These are phyloP conservation scores for Candida parachauliodes DNA, from an alignment of 805 yeast genomes.

Conservation along the genomic window DNA sequence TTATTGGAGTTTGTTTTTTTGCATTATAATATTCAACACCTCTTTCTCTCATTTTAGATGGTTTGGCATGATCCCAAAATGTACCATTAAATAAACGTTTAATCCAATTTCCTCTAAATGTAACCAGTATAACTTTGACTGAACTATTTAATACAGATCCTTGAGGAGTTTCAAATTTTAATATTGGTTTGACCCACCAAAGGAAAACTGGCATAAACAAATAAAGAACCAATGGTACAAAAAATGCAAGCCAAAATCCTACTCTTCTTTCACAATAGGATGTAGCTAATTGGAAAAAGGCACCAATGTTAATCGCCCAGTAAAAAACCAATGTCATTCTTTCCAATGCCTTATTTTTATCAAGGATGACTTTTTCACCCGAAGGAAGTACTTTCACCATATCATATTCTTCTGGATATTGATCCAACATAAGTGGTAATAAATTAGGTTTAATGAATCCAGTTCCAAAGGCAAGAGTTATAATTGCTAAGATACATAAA, in stretches of 20 bases:
- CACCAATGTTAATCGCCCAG: conserved; percentile 55
- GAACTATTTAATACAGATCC: conserved; percentile 48
- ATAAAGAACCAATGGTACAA: conserved; percentile 39
- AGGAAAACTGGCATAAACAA: conserved; percentile 29
- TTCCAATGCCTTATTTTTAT: conserved; percentile 41
- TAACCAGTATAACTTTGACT: conserved; percentile 36
- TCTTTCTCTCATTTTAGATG: conserved; percentile 40
- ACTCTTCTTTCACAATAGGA: conserved; percentile 48
- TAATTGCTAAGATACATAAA: conserved; percentile 39
- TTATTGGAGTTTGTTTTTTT: conserved; percentile 30
- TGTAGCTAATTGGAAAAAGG: conserved; percentile 50
- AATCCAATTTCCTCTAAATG: conserved; percentile 42
- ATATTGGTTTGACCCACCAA: conserved; percentile 22
- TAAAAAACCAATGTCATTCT: conserved; percentile 46
- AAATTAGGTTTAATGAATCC: conserved; percentile 55
- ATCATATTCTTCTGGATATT: conserved; percentile 52
- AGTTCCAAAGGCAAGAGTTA: conserved; percentile 43
- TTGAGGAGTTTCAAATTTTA: conserved; percentile 31
- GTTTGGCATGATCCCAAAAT: conserved; percentile 51
- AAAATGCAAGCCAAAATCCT: conserved; percentile 54
- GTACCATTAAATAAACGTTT: conserved; percentile 34
- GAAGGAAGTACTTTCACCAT: conserved; percentile 52
- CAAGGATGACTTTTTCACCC: conserved; percentile 65
- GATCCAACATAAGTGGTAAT: conserved; percentile 46
- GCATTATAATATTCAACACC: conserved; percentile 34